These are phyloP conservation scores for Penicillium maclennaniae DNA, from an alignment of 495 filamentous ascomycete genomes.

Conservation along the genomic window DNA sequence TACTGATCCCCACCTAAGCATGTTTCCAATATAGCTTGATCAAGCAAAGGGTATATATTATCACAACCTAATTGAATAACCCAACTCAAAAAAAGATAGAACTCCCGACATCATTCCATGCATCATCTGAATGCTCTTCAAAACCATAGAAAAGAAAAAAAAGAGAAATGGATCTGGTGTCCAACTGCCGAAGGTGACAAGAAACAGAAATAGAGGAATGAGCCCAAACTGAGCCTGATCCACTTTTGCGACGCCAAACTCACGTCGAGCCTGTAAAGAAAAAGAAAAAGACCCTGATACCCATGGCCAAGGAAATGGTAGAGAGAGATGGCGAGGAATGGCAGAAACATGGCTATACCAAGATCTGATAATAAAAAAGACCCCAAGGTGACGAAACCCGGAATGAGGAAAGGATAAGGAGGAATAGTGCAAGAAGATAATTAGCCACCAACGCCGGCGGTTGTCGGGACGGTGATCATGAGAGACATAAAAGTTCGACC, in stretches of 20 bases:
- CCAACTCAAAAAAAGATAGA: slow-evolving; percentile 9
- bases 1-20: not conserved
- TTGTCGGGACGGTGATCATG: slow-evolving; percentile 19
- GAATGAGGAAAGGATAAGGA: not conserved
- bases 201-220: not conserved
- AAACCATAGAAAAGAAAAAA: slow-evolving; percentile 9
- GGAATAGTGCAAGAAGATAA: slow-evolving; percentile 10
- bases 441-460: slow-evolving; percentile 16
- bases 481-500: slow-evolving; percentile 16
- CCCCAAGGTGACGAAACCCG: not conserved
- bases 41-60: slow-evolving; percentile 26
- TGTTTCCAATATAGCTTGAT: not conserved
- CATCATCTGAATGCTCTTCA: slow-evolving; percentile 18
- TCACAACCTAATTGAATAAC: slow-evolving; percentile 19
- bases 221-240: not conserved
- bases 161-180: not conserved
- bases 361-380: not conserved
- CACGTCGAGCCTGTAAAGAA: slow-evolving; percentile 12
- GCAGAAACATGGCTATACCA: not conserved
- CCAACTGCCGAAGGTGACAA: not conserved
- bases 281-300: slow-evolving; percentile 3
- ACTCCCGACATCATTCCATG: slow-evolving; percentile 16
- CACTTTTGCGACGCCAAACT: slow-evolving; percentile 21
- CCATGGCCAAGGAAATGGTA: not conserved
- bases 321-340: not conserved